Evolutionary conservation across 2,329 filamentous ascomycete genomes (phyloP), one percentile per base, ranked within the genome.

Genomic region (Zymoseptoria crescenta): DNA sequence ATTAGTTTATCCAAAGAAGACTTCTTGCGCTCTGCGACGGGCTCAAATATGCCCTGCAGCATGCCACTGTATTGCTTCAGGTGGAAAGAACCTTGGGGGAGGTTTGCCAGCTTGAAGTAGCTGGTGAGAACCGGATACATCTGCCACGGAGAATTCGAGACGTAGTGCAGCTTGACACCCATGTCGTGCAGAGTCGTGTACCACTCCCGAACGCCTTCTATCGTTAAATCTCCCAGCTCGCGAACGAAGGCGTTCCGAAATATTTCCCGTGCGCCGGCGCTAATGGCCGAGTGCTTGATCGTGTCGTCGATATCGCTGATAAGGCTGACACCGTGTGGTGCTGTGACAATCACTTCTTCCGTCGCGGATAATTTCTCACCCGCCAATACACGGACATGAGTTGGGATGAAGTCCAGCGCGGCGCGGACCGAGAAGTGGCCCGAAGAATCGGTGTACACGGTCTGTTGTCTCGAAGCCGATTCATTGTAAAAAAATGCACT

Each of bases 71-170:
- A 99, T 65, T 96, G 91, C 74, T 99, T 99, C 65, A 99, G 74
- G 71, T 99, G 95, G 65, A 97, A 89, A 0, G 93, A 96, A 0
- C 94, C 95, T 0, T 83, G 83, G 0, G 94, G 94, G 1, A 99
- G 77, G 1, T 88, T 88, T 6, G 89, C 88, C 49, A 87, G 75
- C 64, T 86, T 85, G 73, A 97, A 96, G 72, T 88, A 99, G 56
- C 84, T 90, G 4, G 89, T 87, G 9, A 99, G 78, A 2, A 97
- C 85, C 0, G 94, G 94, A 68, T 90, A 99, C 6, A 99, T 81
- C 72, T 99, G 95, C 95, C 95, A 99, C 0, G 94, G 94, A 55
- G 93, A 96, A 74, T 99, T 99, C n/a, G 94, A 99, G 64, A 96
- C 95, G 73, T 99, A 99, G 72, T 99, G 95, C 56, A 99, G 82